Conservation (phyloP, 1,284 basidiomycete genomes). For the Cystobasidium slooffiae region DNA sequence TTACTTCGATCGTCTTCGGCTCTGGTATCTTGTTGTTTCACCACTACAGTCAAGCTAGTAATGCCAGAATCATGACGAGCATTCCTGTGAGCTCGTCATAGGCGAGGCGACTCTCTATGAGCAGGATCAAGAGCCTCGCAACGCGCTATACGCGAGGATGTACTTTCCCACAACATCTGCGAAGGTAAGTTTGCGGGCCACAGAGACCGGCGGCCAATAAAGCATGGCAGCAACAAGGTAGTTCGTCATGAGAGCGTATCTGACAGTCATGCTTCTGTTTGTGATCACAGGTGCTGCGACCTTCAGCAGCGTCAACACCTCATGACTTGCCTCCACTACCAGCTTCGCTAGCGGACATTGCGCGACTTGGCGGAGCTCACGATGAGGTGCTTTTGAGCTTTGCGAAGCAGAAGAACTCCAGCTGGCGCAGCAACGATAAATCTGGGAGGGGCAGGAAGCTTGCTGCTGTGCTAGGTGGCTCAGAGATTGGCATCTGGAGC, state of each 20-base stretch:
- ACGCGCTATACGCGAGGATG: constrained; percentile 13
- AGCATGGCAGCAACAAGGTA: neutral
- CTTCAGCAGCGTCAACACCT: constrained; percentile 40
- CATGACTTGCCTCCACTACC: constrained; percentile 44
- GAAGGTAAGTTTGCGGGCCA: constrained; percentile 21
- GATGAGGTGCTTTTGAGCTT: constrained; percentile 43
- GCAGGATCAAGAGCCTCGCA: neutral
- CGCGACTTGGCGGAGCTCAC: constrained; percentile 44
- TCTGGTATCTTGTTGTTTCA: too few relatives aligned
- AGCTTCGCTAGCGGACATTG: constrained; percentile 44
- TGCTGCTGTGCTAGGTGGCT: constrained; percentile 35
- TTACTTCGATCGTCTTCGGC: too few relatives aligned
- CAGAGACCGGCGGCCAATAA: neutral
- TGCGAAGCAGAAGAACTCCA: constrained; percentile 8
- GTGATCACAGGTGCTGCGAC: constrained; percentile 34
- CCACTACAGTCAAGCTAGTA: too few relatives aligned
- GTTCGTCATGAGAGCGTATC: neutral
- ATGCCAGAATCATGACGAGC: too few relatives aligned
- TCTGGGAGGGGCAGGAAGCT: constrained; percentile 36
- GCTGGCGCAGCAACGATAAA: constrained; percentile 31
- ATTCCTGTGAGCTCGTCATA: too few relatives aligned
- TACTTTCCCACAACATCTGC: constrained; percentile 43
- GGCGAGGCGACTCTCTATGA: too few relatives aligned
- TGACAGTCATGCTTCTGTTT: neutral
- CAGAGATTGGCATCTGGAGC: constrained; percentile 44